These are phyloP conservation scores for Calycina herbarum DNA, from an alignment of 2,329 filamentous ascomycete species.

Conservation along the genomic window DNA sequence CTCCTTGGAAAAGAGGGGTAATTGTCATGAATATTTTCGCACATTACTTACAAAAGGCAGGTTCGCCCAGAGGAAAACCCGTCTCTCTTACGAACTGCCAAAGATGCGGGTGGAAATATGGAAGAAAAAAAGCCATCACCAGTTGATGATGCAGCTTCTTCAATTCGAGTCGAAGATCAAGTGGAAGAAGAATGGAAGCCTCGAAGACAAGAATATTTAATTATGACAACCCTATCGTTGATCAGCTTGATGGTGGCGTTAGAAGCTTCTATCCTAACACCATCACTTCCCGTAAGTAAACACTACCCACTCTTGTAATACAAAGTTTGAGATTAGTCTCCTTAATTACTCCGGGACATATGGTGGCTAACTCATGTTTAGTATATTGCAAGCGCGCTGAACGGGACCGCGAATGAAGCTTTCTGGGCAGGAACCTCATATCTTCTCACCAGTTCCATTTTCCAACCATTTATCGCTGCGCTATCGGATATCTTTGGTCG, in stretches of 20 bases:
- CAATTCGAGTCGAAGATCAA: not conserved
- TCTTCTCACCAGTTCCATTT: constrained; percentile 60
- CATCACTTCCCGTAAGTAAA: constrained; percentile 6
- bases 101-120: no score
- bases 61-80: no score
- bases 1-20: not conserved
- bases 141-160: no score
- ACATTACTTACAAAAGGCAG: no score
- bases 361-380: not conserved
- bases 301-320: not conserved
- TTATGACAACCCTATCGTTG: constrained; percentile 11
- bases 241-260: constrained; percentile 11
- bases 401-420: constrained; percentile 54
- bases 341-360: not conserved
- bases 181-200: not conserved
- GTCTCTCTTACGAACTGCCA: no score
- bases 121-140: no score
- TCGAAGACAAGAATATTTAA: not conserved
- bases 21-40: no score
- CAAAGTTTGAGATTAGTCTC: not conserved
- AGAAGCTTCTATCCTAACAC: constrained; percentile 9
- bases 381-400: constrained; percentile 33
- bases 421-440: constrained; percentile 72
- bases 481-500: constrained; percentile 42
- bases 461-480: constrained; percentile 47